Evolutionary conservation across 208 protist genomes (phyloP), one percentile per base, ranked within the genome.

Genomic region (Leishmania tropica): DNA sequence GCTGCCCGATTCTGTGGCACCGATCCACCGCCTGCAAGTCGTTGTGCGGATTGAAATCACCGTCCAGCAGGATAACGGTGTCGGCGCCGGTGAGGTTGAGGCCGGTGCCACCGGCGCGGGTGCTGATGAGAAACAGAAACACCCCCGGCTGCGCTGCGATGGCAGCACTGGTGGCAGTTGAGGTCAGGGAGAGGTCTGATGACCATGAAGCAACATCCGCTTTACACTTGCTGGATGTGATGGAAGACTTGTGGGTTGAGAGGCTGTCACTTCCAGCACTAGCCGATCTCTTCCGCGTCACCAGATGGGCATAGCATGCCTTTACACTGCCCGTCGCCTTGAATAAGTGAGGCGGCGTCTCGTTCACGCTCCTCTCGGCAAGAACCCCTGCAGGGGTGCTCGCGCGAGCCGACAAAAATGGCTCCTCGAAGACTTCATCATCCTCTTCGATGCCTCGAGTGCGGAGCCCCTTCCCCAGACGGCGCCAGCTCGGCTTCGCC

Each of bases 1-100:
- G 94, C 84, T 99, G 99, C 3, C 99, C 99, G 28, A 99, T 99
- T 53, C 99, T 83, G 87, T 99, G 98, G 24, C 92, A 95, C 68
- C 99, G 85, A 89, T 94, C 91, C 62, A 88, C 73, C 31, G 92
- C 96, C 82, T 99, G 96, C 21, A 97, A 56, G 89, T 99, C 97
- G 77, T 99, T 99, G 80, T 99, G 98, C 1, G 98, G 97, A 80
- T 99, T 98, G 93, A 95, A 98, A 86, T 99, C 97, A 8, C 85
- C 88, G 77, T 99, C 98, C 75, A 98, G 99, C 60, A 99, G 95
- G 76, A 99, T 92, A 10, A 99, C 98, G 5, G 96, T 99, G 82
- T 99, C 97, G 24, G 98, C 98, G 5, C 96, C 96, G 0, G 95
- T 89, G 28, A 99, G 89, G 80, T 99, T 99, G 58, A 99, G 98